Evolutionary conservation across 257 asterid genomes (phyloP), one percentile per base, ranked within the genome.

Genomic region (Plantago major): DNA sequence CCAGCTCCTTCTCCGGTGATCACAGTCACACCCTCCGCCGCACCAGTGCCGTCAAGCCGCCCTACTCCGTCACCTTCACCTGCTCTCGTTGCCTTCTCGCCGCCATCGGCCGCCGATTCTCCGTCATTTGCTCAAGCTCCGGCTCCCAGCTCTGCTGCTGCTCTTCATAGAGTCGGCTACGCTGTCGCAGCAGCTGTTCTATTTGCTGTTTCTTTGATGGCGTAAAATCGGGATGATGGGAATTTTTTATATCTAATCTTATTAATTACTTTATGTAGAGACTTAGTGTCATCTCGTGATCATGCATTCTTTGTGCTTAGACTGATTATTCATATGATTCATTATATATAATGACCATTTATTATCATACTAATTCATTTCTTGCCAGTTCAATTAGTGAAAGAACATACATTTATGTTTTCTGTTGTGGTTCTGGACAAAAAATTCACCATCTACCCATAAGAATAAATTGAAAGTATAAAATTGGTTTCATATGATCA

Each of bases 111-210:
- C 3, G 49, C 15, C 5, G 42, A 18, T 18, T 9, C 50, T 40
- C 53, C 64, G 11, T 9, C 40, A 42, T 11, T 40, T 7, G 53
- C 64, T 43, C 64, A 52, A 18, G 42, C 42, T 22, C 53, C 54
- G 1, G 37, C 49, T 0, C 50, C 33, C 22, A 4, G 7, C 13
- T 28, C 51, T 15, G 64, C 22, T 46, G 63, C 45, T 58, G 64
- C n/a, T 60, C 16, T 45, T 42, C 44, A 15, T 5, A 14, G 64
- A 22, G 11, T 60, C 7, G 42, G 64, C 4, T 42, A 16, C 30
- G 64, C 42, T 43, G 42, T 33, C 2, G 14, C n/a, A 12, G 53
- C 33, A 19, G 26, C 37, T 12, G 64, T 53, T 19, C 22, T 60
- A 0, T 4, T 58, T 45, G 64, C 28, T 59, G 15, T 59, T 22